phyloP scores from a whole-genome alignment of 139 green algal species.

The Pseudopediastrum boryanum region DNA sequence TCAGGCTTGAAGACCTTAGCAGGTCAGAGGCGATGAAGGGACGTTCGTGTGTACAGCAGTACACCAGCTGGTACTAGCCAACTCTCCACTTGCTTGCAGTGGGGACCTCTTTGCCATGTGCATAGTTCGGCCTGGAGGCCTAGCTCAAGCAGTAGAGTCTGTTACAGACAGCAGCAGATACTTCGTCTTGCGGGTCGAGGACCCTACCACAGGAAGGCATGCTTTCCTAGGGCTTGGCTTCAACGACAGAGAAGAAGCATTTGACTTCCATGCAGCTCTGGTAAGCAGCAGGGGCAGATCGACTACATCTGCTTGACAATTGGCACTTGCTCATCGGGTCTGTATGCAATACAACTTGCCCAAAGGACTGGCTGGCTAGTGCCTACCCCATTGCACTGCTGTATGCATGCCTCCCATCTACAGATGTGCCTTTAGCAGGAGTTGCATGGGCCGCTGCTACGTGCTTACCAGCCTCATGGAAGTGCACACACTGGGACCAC shows the following conservation, averaged over 20 bases:
- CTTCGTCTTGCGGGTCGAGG: constrained; percentile 83
- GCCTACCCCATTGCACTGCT: not conserved
- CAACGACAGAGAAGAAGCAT: constrained; percentile 68
- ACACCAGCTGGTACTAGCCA: no score
- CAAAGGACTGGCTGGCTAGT: not conserved
- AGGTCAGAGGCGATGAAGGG: no score
- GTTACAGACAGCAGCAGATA: constrained; percentile 65
- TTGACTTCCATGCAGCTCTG: constrained; percentile 88
- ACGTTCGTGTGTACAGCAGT: no score
- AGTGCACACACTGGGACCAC: not conserved
- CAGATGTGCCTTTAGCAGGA: not conserved
- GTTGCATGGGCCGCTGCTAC: constrained; percentile 2
- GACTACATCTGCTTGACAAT: not conserved
- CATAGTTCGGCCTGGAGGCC: constrained; percentile 62
- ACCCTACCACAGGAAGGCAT: constrained; percentile 64
- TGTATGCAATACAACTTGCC: not conserved
- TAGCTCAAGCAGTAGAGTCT: constrained; percentile 63
- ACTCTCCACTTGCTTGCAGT: constrained; percentile 52
- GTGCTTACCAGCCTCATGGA: not conserved
- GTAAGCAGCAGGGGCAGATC: constrained; percentile 32
- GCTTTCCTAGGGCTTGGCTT: constrained; percentile 87
- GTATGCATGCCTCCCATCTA: no score
- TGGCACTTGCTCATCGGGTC: not conserved
- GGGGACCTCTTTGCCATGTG: constrained; percentile 79
- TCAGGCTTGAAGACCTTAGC: constrained; percentile 75